phyloP scores from a whole-genome alignment of 2,329 filamentous ascomycete genomes.

The Arthrobotrys iridis region DNA sequence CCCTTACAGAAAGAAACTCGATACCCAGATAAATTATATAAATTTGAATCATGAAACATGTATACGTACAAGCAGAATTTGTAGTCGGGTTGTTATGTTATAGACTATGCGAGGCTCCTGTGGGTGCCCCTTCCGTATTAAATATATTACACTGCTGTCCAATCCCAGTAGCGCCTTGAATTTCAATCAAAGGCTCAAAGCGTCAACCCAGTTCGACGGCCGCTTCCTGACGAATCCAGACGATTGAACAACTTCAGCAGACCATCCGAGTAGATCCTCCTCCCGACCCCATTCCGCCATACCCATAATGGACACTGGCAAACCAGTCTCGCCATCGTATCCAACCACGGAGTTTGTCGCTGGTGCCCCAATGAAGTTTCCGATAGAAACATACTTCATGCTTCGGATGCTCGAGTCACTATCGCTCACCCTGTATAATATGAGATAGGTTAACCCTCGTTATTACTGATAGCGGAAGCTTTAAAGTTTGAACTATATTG shows the following conservation, averaged over 20 bases:
- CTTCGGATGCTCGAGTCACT: conserved; percentile 76
- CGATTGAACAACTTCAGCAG: conserved; percentile 66
- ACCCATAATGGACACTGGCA: conserved; percentile 72
- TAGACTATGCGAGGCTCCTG: not conserved
- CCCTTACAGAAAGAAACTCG: not conserved
- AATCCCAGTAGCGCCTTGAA: not conserved
- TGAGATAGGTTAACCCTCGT: conserved; percentile 28
- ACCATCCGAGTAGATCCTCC: conserved; percentile 72
- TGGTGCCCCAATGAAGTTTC: conserved; percentile 83
- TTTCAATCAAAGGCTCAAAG: conserved; percentile 37
- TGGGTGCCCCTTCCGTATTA: not conserved
- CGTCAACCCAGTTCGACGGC: conserved; percentile 49
- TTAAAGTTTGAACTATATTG: not conserved
- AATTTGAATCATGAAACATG: too few species aligned
- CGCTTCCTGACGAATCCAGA: conserved; percentile 31
- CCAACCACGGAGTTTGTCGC: conserved; percentile 79
- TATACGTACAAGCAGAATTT: not conserved
- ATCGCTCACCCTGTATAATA: conserved; percentile 70
- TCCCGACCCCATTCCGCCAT: conserved; percentile 75
- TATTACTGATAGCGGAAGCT: not conserved
- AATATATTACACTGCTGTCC: not conserved
- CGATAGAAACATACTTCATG: conserved; percentile 87
- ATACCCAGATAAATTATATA: too few species aligned
- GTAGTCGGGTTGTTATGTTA: not conserved
- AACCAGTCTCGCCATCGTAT: conserved; percentile 72